These are phyloP conservation scores for Coleophoma crateriformis DNA, from an alignment of 2,329 filamentous ascomycete species.

Conservation along the genomic window DNA sequence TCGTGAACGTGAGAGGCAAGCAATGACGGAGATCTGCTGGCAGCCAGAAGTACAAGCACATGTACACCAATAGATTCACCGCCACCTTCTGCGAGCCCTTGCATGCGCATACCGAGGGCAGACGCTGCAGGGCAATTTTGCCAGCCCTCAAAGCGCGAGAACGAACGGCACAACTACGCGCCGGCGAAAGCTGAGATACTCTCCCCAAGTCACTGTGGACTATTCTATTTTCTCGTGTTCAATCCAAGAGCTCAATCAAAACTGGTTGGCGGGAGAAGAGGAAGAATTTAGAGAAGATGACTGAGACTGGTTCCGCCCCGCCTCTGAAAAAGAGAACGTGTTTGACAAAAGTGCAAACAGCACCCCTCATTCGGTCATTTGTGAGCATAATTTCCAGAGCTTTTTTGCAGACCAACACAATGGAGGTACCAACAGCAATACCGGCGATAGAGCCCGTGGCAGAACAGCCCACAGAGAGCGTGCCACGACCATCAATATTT, in stretches of 20 bases:
- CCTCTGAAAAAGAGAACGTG: no score
- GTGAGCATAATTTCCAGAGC: constrained; percentile 1
- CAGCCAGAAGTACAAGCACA: background rate
- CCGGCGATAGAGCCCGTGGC: background rate
- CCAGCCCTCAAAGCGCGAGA: no score
- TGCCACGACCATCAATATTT: constrained; percentile 19
- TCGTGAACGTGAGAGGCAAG: background rate
- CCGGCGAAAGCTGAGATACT: no score
- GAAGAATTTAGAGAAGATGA: no score
- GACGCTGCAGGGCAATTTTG: background rate
- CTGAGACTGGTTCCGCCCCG: no score
- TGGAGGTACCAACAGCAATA: constrained; percentile 1
- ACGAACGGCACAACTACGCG: no score
- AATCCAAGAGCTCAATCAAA: no score
- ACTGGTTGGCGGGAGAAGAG: no score
- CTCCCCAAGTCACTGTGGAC: no score
- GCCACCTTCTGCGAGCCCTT: no score
- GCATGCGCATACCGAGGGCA: background rate
- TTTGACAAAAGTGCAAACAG: background rate
- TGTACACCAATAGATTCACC: background rate
- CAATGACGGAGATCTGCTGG: background rate
- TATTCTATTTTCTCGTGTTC: no score
- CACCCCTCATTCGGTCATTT: background rate
- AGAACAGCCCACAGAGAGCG: constrained; percentile 1
- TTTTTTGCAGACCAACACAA: background rate